Evolutionary conservation across 106 monocot genomes (phyloP).

Genomic region (Dendrobium chrysotoxum): DNA sequence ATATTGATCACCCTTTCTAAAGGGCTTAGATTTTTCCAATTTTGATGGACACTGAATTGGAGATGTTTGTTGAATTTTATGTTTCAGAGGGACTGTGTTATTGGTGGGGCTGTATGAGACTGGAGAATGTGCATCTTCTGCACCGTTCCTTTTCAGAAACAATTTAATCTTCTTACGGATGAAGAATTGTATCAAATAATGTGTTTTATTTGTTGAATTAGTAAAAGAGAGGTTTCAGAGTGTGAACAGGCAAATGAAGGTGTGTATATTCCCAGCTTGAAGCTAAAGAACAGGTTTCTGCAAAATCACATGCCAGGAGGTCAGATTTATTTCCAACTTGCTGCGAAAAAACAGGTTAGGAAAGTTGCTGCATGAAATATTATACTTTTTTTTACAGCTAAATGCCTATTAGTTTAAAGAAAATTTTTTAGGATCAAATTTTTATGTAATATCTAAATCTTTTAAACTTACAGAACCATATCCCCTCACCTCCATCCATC

Average conservation of each 20-base stretch:
- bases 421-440: too few species aligned
- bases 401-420: background rate
- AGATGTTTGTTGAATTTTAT: background rate
- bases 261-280: background rate
- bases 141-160: background rate
- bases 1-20: background rate
- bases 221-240: background rate
- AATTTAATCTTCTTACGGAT: background rate
- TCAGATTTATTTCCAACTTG: background rate
- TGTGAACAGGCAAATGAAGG: background rate
- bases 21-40: background rate
- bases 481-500: too few species aligned
- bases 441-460: too few species aligned
- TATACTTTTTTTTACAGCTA: background rate
- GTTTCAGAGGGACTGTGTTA: background rate
- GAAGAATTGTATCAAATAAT: background rate
- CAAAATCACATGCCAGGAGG: background rate
- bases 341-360: background rate
- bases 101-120: background rate
- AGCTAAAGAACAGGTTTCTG: background rate
- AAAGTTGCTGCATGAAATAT: background rate
- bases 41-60: background rate
- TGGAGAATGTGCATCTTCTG: background rate
- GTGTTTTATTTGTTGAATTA: background rate
- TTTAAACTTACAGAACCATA: too few species aligned